phyloP scores from a whole-genome alignment of 768 basidiomycete genomes.

The Pleurotus djamor region DNA sequence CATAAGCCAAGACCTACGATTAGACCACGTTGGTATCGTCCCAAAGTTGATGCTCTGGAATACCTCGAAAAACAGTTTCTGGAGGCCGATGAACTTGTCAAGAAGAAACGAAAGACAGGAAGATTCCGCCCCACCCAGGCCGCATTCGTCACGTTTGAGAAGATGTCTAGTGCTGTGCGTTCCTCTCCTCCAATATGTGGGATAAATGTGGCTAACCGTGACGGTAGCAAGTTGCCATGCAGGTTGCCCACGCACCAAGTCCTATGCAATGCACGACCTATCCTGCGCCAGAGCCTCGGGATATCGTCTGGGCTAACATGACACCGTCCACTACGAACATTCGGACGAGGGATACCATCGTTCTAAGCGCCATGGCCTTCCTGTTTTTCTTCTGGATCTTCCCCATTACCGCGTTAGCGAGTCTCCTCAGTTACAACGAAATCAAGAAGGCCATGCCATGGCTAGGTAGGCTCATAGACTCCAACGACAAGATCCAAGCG shows the following conservation, averaged over 20 bases:
- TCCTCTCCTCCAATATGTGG: not conserved
- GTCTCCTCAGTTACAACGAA: constrained; percentile 88
- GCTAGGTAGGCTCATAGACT: constrained; percentile 82
- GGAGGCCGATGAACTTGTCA: constrained; percentile 82
- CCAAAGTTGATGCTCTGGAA: constrained; percentile 87
- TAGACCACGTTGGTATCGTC: constrained; percentile 69
- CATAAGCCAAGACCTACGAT: constrained; percentile 76
- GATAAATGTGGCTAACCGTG: not conserved
- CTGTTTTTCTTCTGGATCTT: constrained; percentile 91
- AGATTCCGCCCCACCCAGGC: constrained; percentile 80
- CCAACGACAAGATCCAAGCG: constrained; percentile 75
- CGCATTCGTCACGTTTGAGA: constrained; percentile 97
- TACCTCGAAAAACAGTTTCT: constrained; percentile 80
- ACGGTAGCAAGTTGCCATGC: constrained; percentile 80
- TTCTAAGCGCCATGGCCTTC: constrained; percentile 64
- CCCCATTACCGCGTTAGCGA: constrained; percentile 85
- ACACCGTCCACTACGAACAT: constrained; percentile 56
- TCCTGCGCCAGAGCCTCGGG: constrained; percentile 90
- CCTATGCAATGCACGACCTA: constrained; percentile 66
- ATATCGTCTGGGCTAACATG: constrained; percentile 95
- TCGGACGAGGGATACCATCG: constrained; percentile 68
- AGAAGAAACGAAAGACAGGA: constrained; percentile 64
- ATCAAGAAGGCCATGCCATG: constrained; percentile 90
- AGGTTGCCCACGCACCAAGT: constrained; percentile 73
- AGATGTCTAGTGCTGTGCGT: constrained; percentile 83